A percentile compares a stretch with the other conserved stretches of the same genome.
Evolutionary conservation across 176 grass and related monocot species (phyloP).

Genomic region (Phoenix dactylifera): DNA sequence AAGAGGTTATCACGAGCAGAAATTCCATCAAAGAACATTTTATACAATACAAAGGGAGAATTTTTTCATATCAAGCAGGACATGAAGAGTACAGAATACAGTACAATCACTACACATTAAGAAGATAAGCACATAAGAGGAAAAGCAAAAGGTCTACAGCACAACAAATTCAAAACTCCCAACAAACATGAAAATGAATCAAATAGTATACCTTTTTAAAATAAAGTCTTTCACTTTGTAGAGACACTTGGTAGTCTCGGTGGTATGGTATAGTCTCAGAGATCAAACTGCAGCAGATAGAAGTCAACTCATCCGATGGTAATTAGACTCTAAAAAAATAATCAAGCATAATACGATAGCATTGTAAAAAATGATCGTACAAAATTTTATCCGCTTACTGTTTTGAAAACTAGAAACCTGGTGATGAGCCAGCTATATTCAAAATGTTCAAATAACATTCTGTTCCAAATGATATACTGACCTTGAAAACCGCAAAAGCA

Average conservation of each 20-base stretch:
- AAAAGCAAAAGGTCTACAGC: background rate
- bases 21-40: background rate
- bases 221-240: conserved; percentile 19
- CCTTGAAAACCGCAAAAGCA: conserved; percentile 41
- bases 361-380: too few relatives aligned
- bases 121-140: too few relatives aligned
- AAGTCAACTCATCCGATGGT: too few relatives aligned
- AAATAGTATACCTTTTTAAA: conserved; percentile 22
- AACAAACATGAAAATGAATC: background rate
- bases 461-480: conserved; percentile 6
- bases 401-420: too few relatives aligned
- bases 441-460: background rate
- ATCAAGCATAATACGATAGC: too few relatives aligned
- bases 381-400: too few relatives aligned
- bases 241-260: conserved; percentile 23
- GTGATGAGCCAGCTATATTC: too few relatives aligned
- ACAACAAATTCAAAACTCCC: conserved; percentile 1
- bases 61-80: too few relatives aligned
- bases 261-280: conserved; percentile 34
- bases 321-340: too few relatives aligned
- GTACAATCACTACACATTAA: too few relatives aligned
- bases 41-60: too few relatives aligned
- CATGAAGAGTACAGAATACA: too few relatives aligned
- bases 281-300: conserved; percentile 27
- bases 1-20: background rate